A percentile compares a stretch with the other conserved stretches of the same genome.
These are phyloP conservation scores for Solanum paucissectum DNA, from an alignment of 257 asterid species.

Conservation along the genomic window DNA sequence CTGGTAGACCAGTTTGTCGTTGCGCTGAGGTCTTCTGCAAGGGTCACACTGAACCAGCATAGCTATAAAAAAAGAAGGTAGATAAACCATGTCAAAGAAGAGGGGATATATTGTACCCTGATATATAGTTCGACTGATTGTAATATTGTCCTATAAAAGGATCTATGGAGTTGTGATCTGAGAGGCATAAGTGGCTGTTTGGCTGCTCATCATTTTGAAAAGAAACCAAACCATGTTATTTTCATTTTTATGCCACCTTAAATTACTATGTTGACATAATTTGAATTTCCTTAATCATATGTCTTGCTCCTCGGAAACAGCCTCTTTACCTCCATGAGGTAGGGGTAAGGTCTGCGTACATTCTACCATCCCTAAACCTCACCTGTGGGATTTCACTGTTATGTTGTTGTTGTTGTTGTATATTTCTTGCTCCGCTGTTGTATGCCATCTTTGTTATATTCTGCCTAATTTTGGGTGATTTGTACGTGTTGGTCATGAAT, in stretches of 20 bases:
- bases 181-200: background rate
- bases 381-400: background rate
- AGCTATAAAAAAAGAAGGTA: background rate
- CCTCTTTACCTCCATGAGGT: background rate
- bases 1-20: constrained; percentile 80
- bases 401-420: too few relatives aligned
- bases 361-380: too few relatives aligned
- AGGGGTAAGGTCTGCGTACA: too few relatives aligned
- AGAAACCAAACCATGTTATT: background rate
- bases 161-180: background rate
- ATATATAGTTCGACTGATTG: background rate
- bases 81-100: background rate
- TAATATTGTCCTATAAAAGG: background rate
- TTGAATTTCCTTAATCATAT: background rate
- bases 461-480: background rate
- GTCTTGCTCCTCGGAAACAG: background rate
- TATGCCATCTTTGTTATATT: background rate
- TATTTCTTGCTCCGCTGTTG: background rate
- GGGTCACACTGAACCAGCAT: constrained; percentile 24
- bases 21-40: constrained; percentile 74
- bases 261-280: background rate
- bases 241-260: background rate
- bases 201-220: background rate
- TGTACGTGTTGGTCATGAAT: background rate
- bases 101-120: background rate